Percentiles rank a stretch among this genome's conserved stretches.
Evolutionary conservation across 805 yeast species (phyloP).

Genomic region (Monosporozyma aerobia): DNA sequence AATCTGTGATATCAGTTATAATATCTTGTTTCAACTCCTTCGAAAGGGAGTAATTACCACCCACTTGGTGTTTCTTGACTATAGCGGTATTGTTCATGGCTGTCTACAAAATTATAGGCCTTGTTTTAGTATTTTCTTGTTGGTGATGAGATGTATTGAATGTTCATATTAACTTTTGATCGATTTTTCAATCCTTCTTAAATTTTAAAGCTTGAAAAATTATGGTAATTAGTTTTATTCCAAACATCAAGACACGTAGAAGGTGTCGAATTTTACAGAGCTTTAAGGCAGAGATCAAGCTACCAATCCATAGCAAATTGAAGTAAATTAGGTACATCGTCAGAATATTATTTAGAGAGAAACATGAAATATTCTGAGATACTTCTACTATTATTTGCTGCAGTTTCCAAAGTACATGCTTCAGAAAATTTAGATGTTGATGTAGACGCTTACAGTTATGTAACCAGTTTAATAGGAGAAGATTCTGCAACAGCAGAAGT

Average conservation of each 20-base stretch:
- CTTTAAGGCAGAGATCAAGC: background rate
- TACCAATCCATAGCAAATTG: background rate
- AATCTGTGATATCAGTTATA: constrained; percentile 17
- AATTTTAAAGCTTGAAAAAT: background rate
- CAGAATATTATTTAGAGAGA: background rate
- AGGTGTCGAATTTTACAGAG: background rate
- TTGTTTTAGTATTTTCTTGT: background rate
- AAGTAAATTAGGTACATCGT: background rate
- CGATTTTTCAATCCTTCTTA: background rate
- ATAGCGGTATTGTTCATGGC: background rate
- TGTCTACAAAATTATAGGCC: background rate
- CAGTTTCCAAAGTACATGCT: background rate
- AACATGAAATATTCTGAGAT: background rate
- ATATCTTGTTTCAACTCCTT: constrained; percentile 25
- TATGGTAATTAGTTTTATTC: background rate
- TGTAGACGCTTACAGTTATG: background rate
- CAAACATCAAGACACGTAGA: background rate
- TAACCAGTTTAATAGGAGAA: background rate
- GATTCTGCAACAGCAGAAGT: background rate
- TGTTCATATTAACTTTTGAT: background rate
- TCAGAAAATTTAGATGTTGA: background rate
- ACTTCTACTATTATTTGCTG: background rate
- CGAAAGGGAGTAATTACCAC: constrained; percentile 36
- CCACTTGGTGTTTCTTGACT: constrained; percentile 11
- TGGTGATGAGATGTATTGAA: background rate